phyloP scores from a whole-genome alignment of 257 asterid species.

The Solanum habrochaites region DNA sequence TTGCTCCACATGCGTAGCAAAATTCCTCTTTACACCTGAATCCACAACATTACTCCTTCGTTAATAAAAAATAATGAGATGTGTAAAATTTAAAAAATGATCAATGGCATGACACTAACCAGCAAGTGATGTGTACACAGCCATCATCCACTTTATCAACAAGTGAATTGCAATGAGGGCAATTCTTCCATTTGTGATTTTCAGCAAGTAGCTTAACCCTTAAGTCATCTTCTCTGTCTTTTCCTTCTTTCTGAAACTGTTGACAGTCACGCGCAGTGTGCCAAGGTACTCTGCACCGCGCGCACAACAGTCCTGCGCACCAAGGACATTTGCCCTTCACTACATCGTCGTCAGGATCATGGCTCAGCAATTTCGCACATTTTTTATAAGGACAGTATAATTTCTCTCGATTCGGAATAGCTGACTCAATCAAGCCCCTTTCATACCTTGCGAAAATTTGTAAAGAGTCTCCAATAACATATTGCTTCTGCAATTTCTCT shows the following conservation, averaged over 20 bases:
- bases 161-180: slow-evolving; percentile 9
- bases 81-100: no score
- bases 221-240: slow-evolving; percentile 3
- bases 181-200: slow-evolving; percentile 6
- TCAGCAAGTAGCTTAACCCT: slow-evolving; percentile 5
- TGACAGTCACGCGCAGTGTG: slow-evolving; percentile 10
- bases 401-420: slow-evolving; percentile 16
- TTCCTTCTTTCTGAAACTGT: slow-evolving; percentile 9
- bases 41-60: neutral
- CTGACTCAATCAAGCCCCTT: slow-evolving; percentile 18
- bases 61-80: no score
- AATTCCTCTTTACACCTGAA: slow-evolving; percentile 32
- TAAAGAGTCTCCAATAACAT: neutral
- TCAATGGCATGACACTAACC: no score
- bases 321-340: slow-evolving; percentile 2
- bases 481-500: neutral
- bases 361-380: slow-evolving; percentile 13
- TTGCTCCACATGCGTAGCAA: slow-evolving; percentile 33
- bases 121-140: slow-evolving; percentile 10
- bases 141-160: slow-evolving; percentile 15
- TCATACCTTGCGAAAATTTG: slow-evolving; percentile 12
- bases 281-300: slow-evolving; percentile 11
- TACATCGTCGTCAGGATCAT: neutral
- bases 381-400: slow-evolving; percentile 20
- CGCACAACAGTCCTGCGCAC: slow-evolving; percentile 14